These are phyloP conservation scores for Huiozyma sinensis DNA, from an alignment of 805 yeast genomes.

Conservation along the genomic window DNA sequence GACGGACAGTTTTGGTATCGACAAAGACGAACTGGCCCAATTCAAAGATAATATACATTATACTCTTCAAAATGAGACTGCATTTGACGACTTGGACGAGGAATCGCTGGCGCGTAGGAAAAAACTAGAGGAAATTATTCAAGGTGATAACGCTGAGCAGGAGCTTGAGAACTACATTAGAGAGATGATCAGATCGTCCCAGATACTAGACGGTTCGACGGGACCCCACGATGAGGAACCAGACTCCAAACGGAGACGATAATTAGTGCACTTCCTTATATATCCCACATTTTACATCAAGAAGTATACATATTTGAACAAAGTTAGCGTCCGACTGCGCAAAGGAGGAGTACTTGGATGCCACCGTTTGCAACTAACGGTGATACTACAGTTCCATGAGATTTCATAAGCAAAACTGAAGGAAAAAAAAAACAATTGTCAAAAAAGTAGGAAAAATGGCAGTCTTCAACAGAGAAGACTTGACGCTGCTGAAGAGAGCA, in stretches of 20 bases:
- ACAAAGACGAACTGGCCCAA: constrained; percentile 22
- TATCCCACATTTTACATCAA: no score
- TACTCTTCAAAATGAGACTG: constrained; percentile 39
- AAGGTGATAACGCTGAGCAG: constrained; percentile 74
- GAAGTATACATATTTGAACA: no score
- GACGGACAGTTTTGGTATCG: constrained; percentile 19
- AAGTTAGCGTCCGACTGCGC: no score
- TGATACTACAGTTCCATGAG: no score
- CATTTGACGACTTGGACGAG: constrained; percentile 28
- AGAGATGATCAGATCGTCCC: constrained; percentile 48
- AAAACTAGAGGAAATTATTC: constrained; percentile 57
- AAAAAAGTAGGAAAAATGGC: not conserved
- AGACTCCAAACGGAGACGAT: constrained; percentile 8
- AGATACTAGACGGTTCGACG: constrained; percentile 23
- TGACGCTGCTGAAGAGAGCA: no score
- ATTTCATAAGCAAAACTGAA: not conserved
- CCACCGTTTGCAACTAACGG: no score
- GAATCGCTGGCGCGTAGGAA: constrained; percentile 48
- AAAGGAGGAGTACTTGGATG: no score
- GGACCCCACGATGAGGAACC: constrained; percentile 17
- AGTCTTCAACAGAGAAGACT: no score
- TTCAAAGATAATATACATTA: constrained; percentile 42
- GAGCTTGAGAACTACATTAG: constrained; percentile 58
- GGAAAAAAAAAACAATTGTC: not conserved
- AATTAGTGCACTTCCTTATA: not conserved